Conservation (phyloP, 148 eudicot species). For the Polygonum aviculare region DNA sequence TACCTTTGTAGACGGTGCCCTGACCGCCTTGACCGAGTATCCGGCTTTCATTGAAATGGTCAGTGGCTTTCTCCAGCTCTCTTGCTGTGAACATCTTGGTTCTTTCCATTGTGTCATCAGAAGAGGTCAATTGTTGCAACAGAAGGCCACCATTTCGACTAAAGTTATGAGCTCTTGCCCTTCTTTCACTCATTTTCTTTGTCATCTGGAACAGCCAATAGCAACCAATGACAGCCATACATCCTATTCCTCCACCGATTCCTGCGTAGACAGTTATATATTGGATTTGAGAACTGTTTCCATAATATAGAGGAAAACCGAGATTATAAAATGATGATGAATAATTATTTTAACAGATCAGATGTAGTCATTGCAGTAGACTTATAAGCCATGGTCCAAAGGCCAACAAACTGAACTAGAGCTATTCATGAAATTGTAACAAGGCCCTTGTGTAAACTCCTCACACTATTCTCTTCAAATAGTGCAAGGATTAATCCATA, state of each 20-base stretch:
- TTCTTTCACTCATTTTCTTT: background rate
- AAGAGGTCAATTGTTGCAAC: constrained; percentile 3
- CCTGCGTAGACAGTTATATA: background rate
- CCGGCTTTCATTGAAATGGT: background rate
- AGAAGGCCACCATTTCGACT: constrained; percentile 9
- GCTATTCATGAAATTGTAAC: too few relatives aligned
- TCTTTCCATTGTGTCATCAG: background rate
- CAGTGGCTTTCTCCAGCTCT: constrained; percentile 2
- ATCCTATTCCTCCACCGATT: background rate
- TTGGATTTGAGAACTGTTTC: too few relatives aligned
- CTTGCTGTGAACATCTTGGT: background rate
- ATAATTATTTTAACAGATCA: too few relatives aligned
- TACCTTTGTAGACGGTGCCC: constrained; percentile 12
- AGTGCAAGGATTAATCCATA: too few relatives aligned
- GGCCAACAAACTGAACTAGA: too few relatives aligned
- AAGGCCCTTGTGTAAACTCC: too few relatives aligned
- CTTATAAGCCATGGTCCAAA: too few relatives aligned
- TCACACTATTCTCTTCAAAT: too few relatives aligned
- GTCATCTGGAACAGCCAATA: background rate
- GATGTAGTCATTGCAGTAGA: too few relatives aligned
- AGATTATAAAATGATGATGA: too few relatives aligned
- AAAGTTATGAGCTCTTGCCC: background rate
- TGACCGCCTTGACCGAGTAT: constrained; percentile 10
- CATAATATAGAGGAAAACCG: too few relatives aligned
- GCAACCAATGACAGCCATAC: background rate